Percentiles rank a stretch among this genome's conserved stretches.
phyloP scores from a whole-genome alignment of 768 basidiomycete species.

The Rubroboletus pulcherrimus region DNA sequence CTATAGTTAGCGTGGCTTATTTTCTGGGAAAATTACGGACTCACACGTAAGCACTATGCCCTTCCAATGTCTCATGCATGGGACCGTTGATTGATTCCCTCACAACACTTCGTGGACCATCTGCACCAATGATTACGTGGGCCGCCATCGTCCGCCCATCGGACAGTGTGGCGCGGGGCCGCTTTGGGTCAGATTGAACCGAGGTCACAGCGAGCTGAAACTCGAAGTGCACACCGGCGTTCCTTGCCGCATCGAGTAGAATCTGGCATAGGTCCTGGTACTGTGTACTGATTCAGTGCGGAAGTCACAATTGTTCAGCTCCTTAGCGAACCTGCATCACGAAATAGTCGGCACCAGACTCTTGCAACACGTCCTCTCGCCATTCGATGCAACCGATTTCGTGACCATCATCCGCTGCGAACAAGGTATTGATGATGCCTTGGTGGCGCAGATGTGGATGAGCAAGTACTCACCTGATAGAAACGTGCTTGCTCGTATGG shows the following conservation, averaged over 20 bases:
- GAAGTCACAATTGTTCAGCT: neutral
- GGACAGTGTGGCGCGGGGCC: conserved; percentile 33
- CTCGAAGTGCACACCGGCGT: conserved; percentile 49
- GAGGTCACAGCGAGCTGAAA: conserved; percentile 39
- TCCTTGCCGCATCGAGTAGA: conserved; percentile 44
- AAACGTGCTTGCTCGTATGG: conserved; percentile 24
- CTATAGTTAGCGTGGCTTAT: neutral
- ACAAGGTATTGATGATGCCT: conserved; percentile 2
- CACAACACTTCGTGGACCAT: conserved; percentile 50
- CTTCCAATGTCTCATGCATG: conserved; percentile 25
- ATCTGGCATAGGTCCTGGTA: conserved; percentile 52
- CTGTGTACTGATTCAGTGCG: conserved; percentile 29
- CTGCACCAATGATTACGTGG: conserved; percentile 61
- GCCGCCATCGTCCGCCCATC: conserved; percentile 44
- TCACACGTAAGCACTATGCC: conserved; percentile 45
- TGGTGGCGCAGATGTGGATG: neutral
- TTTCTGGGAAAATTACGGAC: conserved; percentile 17
- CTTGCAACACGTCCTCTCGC: conserved; percentile 46
- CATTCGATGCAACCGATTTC: conserved; percentile 45
- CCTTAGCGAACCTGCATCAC: conserved; percentile 42
- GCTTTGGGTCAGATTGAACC: conserved; percentile 30
- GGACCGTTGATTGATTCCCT: conserved; percentile 35
- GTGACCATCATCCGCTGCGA: conserved; percentile 41
- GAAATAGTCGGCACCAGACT: conserved; percentile 52
- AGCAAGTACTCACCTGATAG: conserved; percentile 17